Conservation (phyloP, 495 filamentous ascomycete genomes). For the Penicillium chermesinum region DNA sequence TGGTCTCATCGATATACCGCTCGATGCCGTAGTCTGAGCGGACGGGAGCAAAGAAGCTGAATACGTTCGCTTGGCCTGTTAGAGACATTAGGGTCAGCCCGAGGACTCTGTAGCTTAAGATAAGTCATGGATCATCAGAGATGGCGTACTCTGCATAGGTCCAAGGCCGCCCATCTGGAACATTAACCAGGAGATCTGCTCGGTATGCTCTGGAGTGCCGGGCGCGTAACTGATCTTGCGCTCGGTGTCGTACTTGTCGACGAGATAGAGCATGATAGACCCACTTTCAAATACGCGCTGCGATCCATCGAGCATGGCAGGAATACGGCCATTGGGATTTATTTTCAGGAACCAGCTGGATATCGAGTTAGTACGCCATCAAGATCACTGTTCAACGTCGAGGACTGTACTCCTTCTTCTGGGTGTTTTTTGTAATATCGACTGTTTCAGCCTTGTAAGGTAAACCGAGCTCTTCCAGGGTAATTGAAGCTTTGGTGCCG, state of each 20-base stretch:
- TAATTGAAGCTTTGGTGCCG: slow-evolving; percentile 65
- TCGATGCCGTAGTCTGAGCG: slow-evolving; percentile 41
- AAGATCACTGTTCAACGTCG: not conserved
- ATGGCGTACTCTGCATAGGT: slow-evolving; percentile 32
- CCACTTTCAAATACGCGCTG: slow-evolving; percentile 46
- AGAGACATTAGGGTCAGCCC: too few species aligned
- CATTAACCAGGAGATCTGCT: slow-evolving; percentile 43
- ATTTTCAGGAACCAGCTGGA: slow-evolving; percentile 72
- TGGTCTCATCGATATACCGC: slow-evolving; percentile 35
- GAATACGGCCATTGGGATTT: slow-evolving; percentile 89
- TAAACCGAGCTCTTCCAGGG: slow-evolving; percentile 73
- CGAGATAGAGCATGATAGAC: slow-evolving; percentile 45
- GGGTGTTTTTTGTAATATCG: slow-evolving; percentile 57
- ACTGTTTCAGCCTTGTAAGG: slow-evolving; percentile 60
- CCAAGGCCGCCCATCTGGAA: slow-evolving; percentile 41
- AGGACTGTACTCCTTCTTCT: slow-evolving; percentile 56
- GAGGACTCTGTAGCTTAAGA: too few species aligned
- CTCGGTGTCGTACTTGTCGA: slow-evolving; percentile 41
- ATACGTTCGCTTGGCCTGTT: slow-evolving; percentile 40
- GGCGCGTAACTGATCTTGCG: slow-evolving; percentile 39
- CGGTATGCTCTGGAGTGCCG: slow-evolving; percentile 38
- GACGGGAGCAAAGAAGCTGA: slow-evolving; percentile 30
- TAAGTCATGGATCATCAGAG: not conserved
- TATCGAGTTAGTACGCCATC: not conserved
- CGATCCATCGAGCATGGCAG: slow-evolving; percentile 51